Conservation (phyloP, 225 moss, liverwort and hornwort genomes). For the Rhytidiadelphus loreus region DNA sequence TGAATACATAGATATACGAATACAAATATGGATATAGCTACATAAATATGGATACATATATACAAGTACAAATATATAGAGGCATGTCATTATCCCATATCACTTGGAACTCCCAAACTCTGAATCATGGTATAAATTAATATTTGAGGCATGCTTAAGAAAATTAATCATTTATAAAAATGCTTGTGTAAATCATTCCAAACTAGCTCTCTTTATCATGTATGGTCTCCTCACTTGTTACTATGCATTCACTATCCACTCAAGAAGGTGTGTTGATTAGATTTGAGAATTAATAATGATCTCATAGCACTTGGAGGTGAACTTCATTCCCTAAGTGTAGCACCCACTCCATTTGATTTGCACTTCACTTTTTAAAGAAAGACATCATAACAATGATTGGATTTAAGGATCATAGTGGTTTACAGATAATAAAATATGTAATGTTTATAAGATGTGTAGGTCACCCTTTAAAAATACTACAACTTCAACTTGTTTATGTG, state of each 20-base stretch:
- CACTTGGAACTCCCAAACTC: not conserved
- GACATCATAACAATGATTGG: not conserved
- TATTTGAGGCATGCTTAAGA: not conserved
- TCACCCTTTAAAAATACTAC: not conserved
- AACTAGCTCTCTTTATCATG: not conserved
- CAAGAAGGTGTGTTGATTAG: not conserved
- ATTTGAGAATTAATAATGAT: not conserved
- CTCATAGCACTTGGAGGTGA: not conserved
- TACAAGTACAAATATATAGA: not conserved
- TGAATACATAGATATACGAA: not conserved
- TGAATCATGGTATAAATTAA: not conserved
- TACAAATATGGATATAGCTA: too few species aligned
- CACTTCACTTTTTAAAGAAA: not conserved
- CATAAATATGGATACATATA: not conserved
- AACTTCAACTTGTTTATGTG: not conserved
- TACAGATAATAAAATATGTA: not conserved
- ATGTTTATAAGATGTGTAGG: not conserved
- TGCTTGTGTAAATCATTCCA: not conserved
- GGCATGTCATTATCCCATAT: not conserved
- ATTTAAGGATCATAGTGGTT: not conserved
- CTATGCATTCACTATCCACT: not conserved
- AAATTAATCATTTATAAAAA: not conserved
- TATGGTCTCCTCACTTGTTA: not conserved
- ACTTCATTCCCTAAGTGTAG: not conserved
- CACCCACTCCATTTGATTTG: rapidly evolving